Conservation (phyloP, 2,329 filamentous ascomycete genomes). For the Fusarium nanum region DNA sequence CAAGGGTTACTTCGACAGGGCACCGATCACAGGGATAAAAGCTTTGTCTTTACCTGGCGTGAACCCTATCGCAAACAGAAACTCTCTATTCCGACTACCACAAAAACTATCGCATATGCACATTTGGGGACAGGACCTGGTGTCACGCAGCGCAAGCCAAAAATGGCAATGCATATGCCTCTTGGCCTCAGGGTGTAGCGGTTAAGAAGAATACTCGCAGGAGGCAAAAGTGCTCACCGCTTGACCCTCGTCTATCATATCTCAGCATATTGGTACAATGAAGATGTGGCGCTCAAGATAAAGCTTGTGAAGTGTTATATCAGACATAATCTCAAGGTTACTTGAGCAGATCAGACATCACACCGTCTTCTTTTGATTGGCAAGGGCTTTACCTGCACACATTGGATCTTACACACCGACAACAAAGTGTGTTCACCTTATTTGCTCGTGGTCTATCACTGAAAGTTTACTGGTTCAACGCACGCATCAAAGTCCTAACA, state of each 20-base stretch:
- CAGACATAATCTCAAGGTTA: not conserved
- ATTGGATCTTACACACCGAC: constrained; percentile 27
- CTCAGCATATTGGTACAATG: not conserved
- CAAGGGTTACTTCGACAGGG: not conserved
- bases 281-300: constrained; percentile 4
- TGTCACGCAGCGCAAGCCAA: not conserved
- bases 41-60: not conserved
- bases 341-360: constrained; percentile 24
- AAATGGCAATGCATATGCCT: not conserved
- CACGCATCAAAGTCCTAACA: constrained; percentile 3
- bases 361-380: constrained; percentile 25
- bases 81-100: not conserved
- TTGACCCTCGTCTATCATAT: constrained; percentile 5
- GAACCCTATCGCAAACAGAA: constrained; percentile 14
- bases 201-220: not conserved
- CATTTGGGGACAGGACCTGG: not conserved
- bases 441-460: constrained; percentile 41
- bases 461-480: constrained; percentile 38
- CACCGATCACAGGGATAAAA: not conserved
- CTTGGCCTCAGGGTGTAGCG: not conserved
- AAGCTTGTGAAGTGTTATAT: not conserved
- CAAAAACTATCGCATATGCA: not conserved
- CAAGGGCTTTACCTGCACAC: not conserved
- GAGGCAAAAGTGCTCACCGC: constrained; percentile 19
- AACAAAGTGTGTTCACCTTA: constrained; percentile 4